Conservation (phyloP, 176 grass and related monocot species). For the Aegilops umbellulata region DNA sequence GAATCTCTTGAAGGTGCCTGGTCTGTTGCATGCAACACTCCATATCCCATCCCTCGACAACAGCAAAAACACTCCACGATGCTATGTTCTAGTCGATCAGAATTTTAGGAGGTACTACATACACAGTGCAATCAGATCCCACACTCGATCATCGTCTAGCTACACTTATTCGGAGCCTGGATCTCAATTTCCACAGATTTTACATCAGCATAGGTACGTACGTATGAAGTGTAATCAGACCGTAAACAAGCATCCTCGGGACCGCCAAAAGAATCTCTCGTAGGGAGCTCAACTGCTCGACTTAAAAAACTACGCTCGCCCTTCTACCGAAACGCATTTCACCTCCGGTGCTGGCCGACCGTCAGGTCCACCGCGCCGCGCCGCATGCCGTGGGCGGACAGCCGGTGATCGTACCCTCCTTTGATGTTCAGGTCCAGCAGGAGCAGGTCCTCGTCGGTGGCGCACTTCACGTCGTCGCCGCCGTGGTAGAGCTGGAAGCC, state of each 20-base stretch:
- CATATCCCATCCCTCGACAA: neutral
- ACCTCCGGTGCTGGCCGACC: constrained; percentile 52
- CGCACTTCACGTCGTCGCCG: constrained; percentile 40
- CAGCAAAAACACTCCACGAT: neutral
- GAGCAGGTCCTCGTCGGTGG: constrained; percentile 35
- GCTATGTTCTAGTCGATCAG: neutral
- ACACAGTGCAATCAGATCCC: constrained; percentile 23
- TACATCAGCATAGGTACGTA: constrained; percentile 35
- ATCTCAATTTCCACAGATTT: constrained; percentile 35
- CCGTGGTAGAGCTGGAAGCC: constrained; percentile 49
- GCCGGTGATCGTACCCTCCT: constrained; percentile 57
- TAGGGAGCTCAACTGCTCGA: constrained; percentile 11
- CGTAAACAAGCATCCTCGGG: constrained; percentile 26
- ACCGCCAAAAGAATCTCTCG: constrained; percentile 44
- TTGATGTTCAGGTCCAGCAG: constrained; percentile 84
- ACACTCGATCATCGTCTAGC: constrained; percentile 4
- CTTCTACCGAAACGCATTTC: constrained; percentile 13
- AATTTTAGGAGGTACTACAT: neutral
- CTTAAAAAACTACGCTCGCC: constrained; percentile 31
- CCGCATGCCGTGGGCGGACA: constrained; percentile 37
- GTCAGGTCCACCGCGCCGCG: constrained; percentile 38
- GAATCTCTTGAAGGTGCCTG: neutral
- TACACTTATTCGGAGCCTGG: constrained; percentile 32
- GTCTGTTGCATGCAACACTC: neutral
- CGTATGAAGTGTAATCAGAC: no score